These are phyloP conservation scores for Pleurotus platypus DNA, from an alignment of 768 basidiomycete genomes.

Conservation along the genomic window DNA sequence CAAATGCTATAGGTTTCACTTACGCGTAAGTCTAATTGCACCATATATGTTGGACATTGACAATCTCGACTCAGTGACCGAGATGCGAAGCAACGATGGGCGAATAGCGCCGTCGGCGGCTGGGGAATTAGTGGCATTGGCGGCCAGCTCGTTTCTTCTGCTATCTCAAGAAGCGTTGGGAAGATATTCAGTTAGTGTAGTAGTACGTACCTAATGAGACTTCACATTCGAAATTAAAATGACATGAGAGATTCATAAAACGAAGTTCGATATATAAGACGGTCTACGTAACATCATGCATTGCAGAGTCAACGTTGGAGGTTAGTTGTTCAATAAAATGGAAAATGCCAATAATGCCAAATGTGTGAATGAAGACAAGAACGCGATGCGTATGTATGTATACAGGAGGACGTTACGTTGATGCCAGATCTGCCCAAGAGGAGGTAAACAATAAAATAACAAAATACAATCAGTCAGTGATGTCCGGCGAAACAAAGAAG, in stretches of 20 bases:
- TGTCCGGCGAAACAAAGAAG: not conserved
- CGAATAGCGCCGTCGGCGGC: constrained; percentile 67
- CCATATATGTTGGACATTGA: constrained; percentile 10
- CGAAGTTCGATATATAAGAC: too few species aligned
- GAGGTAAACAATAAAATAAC: constrained; percentile 1
- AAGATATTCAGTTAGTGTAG: constrained; percentile 58
- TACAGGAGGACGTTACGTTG: constrained; percentile 3
- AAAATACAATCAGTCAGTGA: not conserved
- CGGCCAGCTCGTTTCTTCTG: constrained; percentile 77
- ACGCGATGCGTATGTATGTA: not conserved
- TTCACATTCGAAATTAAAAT: too few species aligned
- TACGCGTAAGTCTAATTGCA: constrained; percentile 63
- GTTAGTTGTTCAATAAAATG: not conserved
- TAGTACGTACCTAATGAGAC: too few species aligned
- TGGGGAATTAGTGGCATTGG: constrained; percentile 79
- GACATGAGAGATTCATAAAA: too few species aligned
- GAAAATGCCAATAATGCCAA: not conserved
- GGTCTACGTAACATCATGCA: too few species aligned
- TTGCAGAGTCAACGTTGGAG: too few species aligned
- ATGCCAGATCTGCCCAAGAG: constrained; percentile 6
- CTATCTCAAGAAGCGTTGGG: constrained; percentile 79
- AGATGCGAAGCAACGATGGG: constrained; percentile 93
- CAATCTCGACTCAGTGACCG: constrained; percentile 54
- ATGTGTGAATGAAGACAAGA: not conserved
- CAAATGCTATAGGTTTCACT: constrained; percentile 95